phyloP scores from a whole-genome alignment of 208 protist genomes.

The Wallacemonas collosoma region DNA sequence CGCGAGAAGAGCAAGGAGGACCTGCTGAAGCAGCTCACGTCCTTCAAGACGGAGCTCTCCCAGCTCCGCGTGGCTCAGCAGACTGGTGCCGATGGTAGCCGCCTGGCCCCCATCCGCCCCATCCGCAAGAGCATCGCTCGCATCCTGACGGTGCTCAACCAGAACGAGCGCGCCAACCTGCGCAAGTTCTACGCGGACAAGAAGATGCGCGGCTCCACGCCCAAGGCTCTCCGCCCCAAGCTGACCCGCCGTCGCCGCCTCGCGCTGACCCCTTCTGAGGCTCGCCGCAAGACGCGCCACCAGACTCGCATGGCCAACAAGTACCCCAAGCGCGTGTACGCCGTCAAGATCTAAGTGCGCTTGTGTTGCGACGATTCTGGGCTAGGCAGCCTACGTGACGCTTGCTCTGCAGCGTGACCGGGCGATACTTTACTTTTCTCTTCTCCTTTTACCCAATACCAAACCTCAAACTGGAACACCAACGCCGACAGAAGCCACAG shows the following conservation, averaged over 20 bases:
- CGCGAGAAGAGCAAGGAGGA: conserved; percentile 96
- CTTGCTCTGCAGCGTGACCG: not conserved
- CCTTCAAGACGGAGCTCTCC: conserved; percentile 98
- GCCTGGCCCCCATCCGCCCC: conserved; percentile 95
- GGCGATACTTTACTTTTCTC: conserved; percentile 7
- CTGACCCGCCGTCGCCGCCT: conserved; percentile 88
- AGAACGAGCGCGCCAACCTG: conserved; percentile 93
- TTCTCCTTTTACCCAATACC: conserved; percentile 17
- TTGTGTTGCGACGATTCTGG: conserved; percentile 1
- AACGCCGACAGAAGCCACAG: not conserved
- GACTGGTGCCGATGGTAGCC: conserved; percentile 86
- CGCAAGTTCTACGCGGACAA: conserved; percentile 94
- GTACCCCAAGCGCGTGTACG: conserved; percentile 89
- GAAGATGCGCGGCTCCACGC: conserved; percentile 81
- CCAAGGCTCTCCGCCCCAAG: conserved; percentile 84
- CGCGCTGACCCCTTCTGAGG: conserved; percentile 87
- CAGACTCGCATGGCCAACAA: conserved; percentile 75
- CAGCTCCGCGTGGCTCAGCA: conserved; percentile 96
- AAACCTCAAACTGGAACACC: not conserved
- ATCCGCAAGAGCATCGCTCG: conserved; percentile 97
- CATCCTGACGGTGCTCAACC: conserved; percentile 97
- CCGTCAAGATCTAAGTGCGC: conserved; percentile 83
- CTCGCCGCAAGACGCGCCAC: conserved; percentile 88
- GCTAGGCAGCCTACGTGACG: conserved; percentile 3
- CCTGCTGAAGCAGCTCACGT: conserved; percentile 95